Base-by-base conservation (phyloP, 495 filamentous ascomycete genomes). In the Tuber brumale region DNA sequence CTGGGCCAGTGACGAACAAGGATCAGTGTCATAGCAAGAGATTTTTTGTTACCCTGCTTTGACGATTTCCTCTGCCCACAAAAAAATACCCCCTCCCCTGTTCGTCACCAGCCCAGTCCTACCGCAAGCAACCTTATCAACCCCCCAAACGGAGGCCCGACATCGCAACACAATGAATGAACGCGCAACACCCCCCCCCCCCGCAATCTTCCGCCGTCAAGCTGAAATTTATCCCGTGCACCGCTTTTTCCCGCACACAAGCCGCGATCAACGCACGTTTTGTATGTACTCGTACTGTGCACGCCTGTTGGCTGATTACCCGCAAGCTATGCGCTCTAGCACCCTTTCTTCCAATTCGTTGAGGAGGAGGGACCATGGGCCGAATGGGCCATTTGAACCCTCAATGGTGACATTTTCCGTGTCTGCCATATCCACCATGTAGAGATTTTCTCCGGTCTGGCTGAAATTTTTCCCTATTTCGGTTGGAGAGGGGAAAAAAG, bases 281-380 rank as follows among this genome's bases (percentile, higher is more conserved):
- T 66, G 57, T 66, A 66, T 39, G 37, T 1, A 39, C 37, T 39
- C 5, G 37, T 39, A 39, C 37, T 39, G 37, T 39, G 37, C 57
- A 66, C 57, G 57, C 57, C 57, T 66, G 57, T 66, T 19, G 27
- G 57, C 16, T 66, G 57, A 66, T 66, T 66, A 66, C 57, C 57
- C 57, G 16, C 16, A 66, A 35, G 57, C 27, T 66, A 35, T 66
- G 57, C 31, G 8, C 57, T 66, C 31, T 66, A 66, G 31, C 16
- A 66, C 14, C 10, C 12, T 35, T 66, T 66, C 27, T 66, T 66
- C 57, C 57, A 35, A 66, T 66, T 66, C 57, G 57, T 35, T 16
- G 14, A 35, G 57, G 23, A 57, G 23, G 37, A 39, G 37, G 37
- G 27, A 16, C 3, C 31, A 35, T 18, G 27, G 57, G 27, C 27